Evolutionary conservation across 352 stramenopile species (phyloP).

Genomic region (Phytophthora pisi): DNA sequence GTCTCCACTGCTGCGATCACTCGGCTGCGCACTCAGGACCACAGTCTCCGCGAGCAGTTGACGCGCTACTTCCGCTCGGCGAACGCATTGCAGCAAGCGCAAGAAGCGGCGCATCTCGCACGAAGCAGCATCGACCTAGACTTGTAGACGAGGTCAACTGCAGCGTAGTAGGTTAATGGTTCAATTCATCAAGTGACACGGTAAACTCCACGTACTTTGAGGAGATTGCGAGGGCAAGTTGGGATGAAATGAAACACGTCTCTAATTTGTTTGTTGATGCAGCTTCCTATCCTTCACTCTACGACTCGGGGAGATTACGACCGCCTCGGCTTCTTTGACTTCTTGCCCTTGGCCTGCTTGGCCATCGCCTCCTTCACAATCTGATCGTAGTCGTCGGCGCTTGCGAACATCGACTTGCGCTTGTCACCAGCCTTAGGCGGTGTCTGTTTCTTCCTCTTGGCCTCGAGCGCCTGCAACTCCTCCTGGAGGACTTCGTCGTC

Average conservation of each 20-base stretch:
- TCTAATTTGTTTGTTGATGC: constrained; percentile 27
- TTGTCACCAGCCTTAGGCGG: constrained; percentile 49
- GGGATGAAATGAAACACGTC: constrained; percentile 25
- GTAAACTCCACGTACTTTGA: not conserved
- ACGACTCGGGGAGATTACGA: constrained; percentile 23
- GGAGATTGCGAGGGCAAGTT: not conserved
- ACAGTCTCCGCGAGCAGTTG: constrained; percentile 49
- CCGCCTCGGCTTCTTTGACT: constrained; percentile 47
- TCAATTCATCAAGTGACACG: constrained; percentile 19
- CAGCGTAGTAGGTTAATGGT: constrained; percentile 8
- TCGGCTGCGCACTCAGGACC: constrained; percentile 34
- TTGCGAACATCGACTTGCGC: constrained; percentile 77
- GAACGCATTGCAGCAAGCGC: constrained; percentile 55
- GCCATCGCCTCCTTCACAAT: constrained; percentile 69
- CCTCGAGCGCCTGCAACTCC: constrained; percentile 39
- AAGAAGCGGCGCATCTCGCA: constrained; percentile 50
- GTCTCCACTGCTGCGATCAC: constrained; percentile 27
- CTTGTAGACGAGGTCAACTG: constrained; percentile 21
- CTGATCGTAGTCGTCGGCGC: constrained; percentile 76
- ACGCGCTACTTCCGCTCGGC: constrained; percentile 61
- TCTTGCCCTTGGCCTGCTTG: constrained; percentile 53
- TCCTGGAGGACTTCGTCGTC: constrained; percentile 52
- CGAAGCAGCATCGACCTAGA: constrained; percentile 30
- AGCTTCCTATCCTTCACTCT: constrained; percentile 24
- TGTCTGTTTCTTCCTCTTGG: constrained; percentile 65